phyloP scores from a whole-genome alignment of 1,284 basidiomycete species.

The Sporisorium sorghi region DNA sequence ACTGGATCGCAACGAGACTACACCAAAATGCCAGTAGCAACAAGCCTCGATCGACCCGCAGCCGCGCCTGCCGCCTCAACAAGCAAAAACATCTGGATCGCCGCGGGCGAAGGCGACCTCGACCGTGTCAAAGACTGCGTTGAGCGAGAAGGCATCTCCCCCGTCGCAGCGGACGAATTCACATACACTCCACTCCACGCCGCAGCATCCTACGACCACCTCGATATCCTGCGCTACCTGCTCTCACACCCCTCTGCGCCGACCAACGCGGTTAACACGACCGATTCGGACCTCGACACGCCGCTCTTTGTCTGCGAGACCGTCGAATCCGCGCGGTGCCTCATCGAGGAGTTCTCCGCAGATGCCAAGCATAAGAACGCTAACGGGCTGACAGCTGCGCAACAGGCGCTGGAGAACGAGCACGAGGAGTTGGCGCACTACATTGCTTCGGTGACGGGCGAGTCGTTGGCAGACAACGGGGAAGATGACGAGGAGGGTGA shows the following conservation, averaged over 20 bases:
- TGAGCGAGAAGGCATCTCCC: slow-evolving; percentile 52
- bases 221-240: slow-evolving; percentile 60
- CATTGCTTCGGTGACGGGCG: slow-evolving; percentile 54
- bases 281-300: slow-evolving; percentile 65
- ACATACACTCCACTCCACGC: slow-evolving; percentile 68
- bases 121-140: slow-evolving; percentile 60
- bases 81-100: slow-evolving; percentile 66
- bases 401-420: slow-evolving; percentile 60
- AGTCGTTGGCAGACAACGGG: slow-evolving; percentile 27
- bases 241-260: slow-evolving; percentile 51
- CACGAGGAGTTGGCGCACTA: slow-evolving; percentile 56
- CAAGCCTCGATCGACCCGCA: slow-evolving; percentile 15
- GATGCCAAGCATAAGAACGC: slow-evolving; percentile 57
- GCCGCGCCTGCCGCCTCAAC: slow-evolving; percentile 5
- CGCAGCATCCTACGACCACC: slow-evolving; percentile 65
- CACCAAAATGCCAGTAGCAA: slow-evolving; percentile 44
- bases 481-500: slow-evolving; percentile 35
- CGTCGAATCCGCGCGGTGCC: slow-evolving; percentile 50
- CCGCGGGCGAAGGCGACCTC: slow-evolving; percentile 65
- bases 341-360: slow-evolving; percentile 63
- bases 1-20: neutral
- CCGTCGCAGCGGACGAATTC: slow-evolving; percentile 55
- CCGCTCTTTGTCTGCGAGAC: slow-evolving; percentile 67
- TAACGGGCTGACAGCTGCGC: slow-evolving; percentile 59
- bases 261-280: slow-evolving; percentile 48